Evolutionary conservation across 2,329 filamentous ascomycete species (phyloP).

Genomic region (Arthrobotrys pseudoclavata): DNA sequence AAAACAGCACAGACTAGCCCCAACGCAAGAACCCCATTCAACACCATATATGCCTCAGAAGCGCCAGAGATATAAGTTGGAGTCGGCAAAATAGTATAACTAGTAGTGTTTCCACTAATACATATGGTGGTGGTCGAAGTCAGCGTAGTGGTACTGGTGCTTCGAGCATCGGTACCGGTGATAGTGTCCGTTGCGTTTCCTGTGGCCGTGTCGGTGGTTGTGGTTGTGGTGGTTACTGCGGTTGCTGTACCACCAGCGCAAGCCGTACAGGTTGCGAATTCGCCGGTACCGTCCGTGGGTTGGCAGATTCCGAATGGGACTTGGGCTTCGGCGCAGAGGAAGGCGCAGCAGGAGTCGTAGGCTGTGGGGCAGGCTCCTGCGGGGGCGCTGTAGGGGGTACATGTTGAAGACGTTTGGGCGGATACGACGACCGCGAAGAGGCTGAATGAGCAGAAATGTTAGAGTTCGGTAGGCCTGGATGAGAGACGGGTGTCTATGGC

Average conservation of each 20-base stretch:
- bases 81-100: slow-evolving; percentile 20
- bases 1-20: slow-evolving; percentile 30
- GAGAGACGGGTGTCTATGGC: too few relatives aligned
- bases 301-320: slow-evolving; percentile 47
- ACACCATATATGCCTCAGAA: neutral
- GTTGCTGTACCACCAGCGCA: slow-evolving; percentile 4
- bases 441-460: neutral
- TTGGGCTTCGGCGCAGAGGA: slow-evolving; percentile 46
- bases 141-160: slow-evolving; percentile 33
- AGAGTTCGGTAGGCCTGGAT: neutral
- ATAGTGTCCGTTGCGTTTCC: slow-evolving; percentile 13
- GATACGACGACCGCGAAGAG: slow-evolving; percentile 18
- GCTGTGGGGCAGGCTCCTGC: slow-evolving; percentile 44
- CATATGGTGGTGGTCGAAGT: slow-evolving; percentile 45
- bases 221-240: neutral
- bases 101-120: slow-evolving; percentile 13
- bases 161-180: neutral
- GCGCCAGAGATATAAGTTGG: slow-evolving; percentile 47
- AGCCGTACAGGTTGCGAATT: slow-evolving; percentile 40
- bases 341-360: slow-evolving; percentile 48
- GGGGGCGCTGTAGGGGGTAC: slow-evolving; percentile 35
- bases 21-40: slow-evolving; percentile 13
- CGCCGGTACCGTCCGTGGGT: slow-evolving; percentile 29
- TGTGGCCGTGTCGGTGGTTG: neutral
- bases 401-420: slow-evolving; percentile 38